Evolutionary conservation across 164 flowering plant genomes (phyloP).

Genomic region (Litsea cubeba): DNA sequence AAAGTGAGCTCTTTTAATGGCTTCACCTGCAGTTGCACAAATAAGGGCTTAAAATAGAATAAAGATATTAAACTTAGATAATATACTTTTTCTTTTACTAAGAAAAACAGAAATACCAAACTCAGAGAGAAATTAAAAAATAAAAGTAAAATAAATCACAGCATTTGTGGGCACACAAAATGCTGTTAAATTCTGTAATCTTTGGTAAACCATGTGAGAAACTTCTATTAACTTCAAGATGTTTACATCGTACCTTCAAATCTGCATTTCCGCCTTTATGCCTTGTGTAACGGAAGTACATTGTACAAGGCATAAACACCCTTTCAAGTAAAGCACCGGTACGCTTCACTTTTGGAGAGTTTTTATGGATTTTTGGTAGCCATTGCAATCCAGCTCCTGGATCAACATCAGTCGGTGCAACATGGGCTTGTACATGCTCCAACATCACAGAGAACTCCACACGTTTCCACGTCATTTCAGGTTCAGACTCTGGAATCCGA

Average conservation of each 20-base stretch:
- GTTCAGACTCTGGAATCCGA: conserved; percentile 63
- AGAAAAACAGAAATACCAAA: not conserved
- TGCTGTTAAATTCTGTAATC: conserved; percentile 5
- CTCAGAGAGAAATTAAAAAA: not conserved
- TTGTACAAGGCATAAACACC: conserved; percentile 98
- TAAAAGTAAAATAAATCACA: too few species aligned
- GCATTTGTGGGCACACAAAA: not conserved
- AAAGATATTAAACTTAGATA: not conserved
- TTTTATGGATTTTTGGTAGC: conserved; percentile 92
- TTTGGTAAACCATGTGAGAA: not conserved
- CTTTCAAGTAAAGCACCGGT: conserved; percentile 98
- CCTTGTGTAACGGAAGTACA: conserved; percentile 97
- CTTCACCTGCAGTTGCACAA: conserved; percentile 58
- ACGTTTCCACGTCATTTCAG: conserved; percentile 97
- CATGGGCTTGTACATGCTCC: conserved; percentile 99
- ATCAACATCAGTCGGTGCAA: conserved; percentile 99
- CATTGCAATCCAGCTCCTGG: conserved; percentile 99
- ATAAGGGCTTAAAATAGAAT: not conserved
- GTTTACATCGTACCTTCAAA: conserved; percentile 55
- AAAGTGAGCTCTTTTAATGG: conserved; percentile 80
- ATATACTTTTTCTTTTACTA: not conserved
- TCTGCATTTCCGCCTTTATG: conserved; percentile 98
- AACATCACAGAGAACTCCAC: conserved; percentile 92
- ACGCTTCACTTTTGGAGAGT: conserved; percentile 92
- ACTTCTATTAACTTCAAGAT: not conserved